phyloP scores from a whole-genome alignment of 2,329 filamentous ascomycete species.

The Aureobasidium sp. region DNA sequence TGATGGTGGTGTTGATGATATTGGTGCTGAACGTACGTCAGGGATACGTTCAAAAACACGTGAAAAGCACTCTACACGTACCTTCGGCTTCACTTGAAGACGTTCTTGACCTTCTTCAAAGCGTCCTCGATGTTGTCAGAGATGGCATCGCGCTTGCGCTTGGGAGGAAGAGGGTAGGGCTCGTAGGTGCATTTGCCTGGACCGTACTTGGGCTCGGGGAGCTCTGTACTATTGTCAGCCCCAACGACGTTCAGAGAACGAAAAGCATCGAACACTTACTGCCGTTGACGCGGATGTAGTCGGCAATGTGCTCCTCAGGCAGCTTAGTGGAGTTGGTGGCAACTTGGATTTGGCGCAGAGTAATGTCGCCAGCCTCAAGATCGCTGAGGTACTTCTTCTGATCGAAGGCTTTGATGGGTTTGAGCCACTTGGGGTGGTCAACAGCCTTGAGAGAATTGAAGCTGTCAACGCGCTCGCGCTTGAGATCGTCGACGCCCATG shows the following conservation, averaged over 20 bases:
- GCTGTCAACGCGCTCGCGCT: neutral
- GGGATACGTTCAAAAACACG: neutral
- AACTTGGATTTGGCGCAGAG: neutral
- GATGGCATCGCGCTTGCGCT: neutral
- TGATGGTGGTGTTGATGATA: neutral
- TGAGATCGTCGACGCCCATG: neutral
- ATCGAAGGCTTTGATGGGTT: neutral
- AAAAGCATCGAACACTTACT: neutral
- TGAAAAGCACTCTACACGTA: neutral
- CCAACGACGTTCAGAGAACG: neutral
- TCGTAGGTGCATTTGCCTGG: neutral
- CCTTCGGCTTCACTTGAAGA: neutral
- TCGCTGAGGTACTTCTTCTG: neutral
- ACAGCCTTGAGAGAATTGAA: neutral
- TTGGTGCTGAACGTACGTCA: neutral
- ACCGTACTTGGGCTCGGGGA: neutral
- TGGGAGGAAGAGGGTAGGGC: neutral
- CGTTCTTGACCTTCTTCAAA: conserved; percentile 6
- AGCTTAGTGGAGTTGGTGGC: neutral
- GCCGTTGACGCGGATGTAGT: neutral
- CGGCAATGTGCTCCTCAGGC: conserved; percentile 14
- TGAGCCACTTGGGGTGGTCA: neutral
- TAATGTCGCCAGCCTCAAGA: neutral
- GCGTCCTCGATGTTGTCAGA: conserved; percentile 2
- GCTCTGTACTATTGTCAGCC: neutral